Evolutionary conservation across 108 stramenopile genomes (phyloP), one percentile per base, ranked within the genome.

Genomic region (Fistulifera pelliculosa): DNA sequence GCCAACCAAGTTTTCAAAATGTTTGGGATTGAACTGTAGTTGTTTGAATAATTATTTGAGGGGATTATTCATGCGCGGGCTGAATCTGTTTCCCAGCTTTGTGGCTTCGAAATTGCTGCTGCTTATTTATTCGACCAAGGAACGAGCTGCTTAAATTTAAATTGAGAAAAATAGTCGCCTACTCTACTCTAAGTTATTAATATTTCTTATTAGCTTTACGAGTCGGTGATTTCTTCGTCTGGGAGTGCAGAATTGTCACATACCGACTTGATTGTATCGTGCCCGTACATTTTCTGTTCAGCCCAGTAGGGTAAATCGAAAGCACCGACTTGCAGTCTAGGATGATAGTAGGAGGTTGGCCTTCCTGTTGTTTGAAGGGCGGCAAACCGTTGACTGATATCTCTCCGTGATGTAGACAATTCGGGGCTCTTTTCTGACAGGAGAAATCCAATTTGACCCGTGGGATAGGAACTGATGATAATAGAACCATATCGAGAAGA

Each of bases 281-380:
- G 7, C 3, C 56, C 58, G 44, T 83, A 88, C 26, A 88, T 81
- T 13, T 24, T 55, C 27, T 76, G 41, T 22, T 89, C 74, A 1
- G 74, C 87, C 83, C 87, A 89, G n/a, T 78, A 41, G 4, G 87
- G 87, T 25, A 89, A 60, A 63, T 80, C 83, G 64, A 89, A 89
- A 13, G 77, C 62, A 48, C 66, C 56, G 52, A 43, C 52, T 43
- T 88, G 87, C 47, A 88, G 69, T 35, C 56, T 62, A 42, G 87
- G 87, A 67, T 84, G 82, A 66, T 88, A 88, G 49, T 88, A 88
- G 48, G 64, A 66, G 11, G 87, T 88, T 28, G 58, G 41, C 31
- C 7, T 27, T 17, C 25, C 50, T 3, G 6, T 6, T 5, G 5
- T 27, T 26, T 27, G 2, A 2, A 89, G 80, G 11, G 45, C 24